A percentile compares a stretch with the other conserved stretches of the same genome.
Evolutionary conservation across 2,329 filamentous ascomycete species (phyloP).

Genomic region (Pseudocercospora eumusae): DNA sequence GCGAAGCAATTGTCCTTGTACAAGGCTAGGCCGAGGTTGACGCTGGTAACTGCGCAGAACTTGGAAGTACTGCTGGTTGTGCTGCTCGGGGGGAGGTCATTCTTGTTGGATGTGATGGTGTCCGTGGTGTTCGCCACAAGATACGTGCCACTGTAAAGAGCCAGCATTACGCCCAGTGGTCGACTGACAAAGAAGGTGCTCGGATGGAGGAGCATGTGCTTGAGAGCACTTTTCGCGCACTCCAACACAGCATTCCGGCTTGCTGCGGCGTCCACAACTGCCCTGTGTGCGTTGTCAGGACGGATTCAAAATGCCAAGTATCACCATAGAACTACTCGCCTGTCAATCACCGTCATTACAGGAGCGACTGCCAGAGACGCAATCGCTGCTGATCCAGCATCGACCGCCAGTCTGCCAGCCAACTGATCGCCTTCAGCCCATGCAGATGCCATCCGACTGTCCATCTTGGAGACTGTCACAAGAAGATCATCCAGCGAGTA

Average conservation of each 20-base stretch:
- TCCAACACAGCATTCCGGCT: slow-evolving; percentile 20
- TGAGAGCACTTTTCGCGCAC: slow-evolving; percentile 16
- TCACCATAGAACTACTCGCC: slow-evolving; percentile 21
- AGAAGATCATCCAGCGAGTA: neutral
- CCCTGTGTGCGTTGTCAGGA: slow-evolving; percentile 18
- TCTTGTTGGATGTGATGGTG: slow-evolving; percentile 16
- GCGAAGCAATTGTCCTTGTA: slow-evolving; percentile 31
- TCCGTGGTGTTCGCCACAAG: slow-evolving; percentile 29
- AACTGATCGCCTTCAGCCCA: neutral
- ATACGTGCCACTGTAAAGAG: slow-evolving; percentile 31
- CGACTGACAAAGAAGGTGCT: slow-evolving; percentile 23
- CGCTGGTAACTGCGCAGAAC: slow-evolving; percentile 24
- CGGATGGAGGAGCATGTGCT: slow-evolving; percentile 19
- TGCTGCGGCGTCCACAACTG: slow-evolving; percentile 28
- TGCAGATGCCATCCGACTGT: neutral
- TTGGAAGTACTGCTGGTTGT: slow-evolving; percentile 24
- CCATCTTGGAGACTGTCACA: neutral
- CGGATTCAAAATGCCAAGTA: neutral
- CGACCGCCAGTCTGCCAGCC: slow-evolving; percentile 10
- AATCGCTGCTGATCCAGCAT: slow-evolving; percentile 26
- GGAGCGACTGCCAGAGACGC: slow-evolving; percentile 30
- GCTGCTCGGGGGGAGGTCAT: slow-evolving; percentile 19
- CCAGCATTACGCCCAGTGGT: slow-evolving; percentile 27
- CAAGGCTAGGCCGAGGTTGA: slow-evolving; percentile 27
- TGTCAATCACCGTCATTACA: slow-evolving; percentile 30